Base-by-base conservation (phyloP, 345 rosid species). In the Chamaenerion angustifolium region DNA sequence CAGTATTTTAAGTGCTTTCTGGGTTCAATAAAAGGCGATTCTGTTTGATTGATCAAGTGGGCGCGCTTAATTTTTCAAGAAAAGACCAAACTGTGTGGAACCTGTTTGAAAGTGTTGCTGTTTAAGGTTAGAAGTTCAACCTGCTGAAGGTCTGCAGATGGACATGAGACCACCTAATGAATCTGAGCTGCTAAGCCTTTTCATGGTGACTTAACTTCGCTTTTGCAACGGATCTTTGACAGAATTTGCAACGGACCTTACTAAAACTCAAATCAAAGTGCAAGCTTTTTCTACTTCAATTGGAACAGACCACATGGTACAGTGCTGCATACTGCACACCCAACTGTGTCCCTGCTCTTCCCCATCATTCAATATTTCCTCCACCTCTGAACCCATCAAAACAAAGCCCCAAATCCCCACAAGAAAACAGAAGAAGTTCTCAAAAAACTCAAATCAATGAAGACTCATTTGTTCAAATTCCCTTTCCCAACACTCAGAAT, bases 111-210 rank as follows among this genome's bases (percentile, higher is more conserved):
- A 23, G 2, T 23, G 27, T 5, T 23, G 37, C 37, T 31, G 37
- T 31, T 31, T 8, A n/a, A 31, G 37, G 37, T 31, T 31, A 31
- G 37, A 31, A 31, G 3, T 8, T 31, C 37, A 31, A 31, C 37
- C 37, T 31, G 37, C 5, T 31, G 37, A 31, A 46, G 68, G 55
- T 61, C 86, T 84, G 69, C 85, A 78, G 72, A 81, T 71, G 58
- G 94, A 77, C 65, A 80, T 79, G 64, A 85, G 70, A 68, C 78
- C 94, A 58, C 94, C 88, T 75, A 81, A 42, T 50, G 95, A 86
- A 70, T 83, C 97, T 59, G 95, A 79, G 68, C 88, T 86, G 37
- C 37, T 31, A 31, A 31, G 37, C 67, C 95, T 79, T 80, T 90
- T 90, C 98, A 86, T 89, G 37, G 10, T 42, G 42, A 14, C 54